Base-by-base conservation (phyloP, 2,329 filamentous ascomycete genomes). In the Microdochium trichocladiopsis region DNA sequence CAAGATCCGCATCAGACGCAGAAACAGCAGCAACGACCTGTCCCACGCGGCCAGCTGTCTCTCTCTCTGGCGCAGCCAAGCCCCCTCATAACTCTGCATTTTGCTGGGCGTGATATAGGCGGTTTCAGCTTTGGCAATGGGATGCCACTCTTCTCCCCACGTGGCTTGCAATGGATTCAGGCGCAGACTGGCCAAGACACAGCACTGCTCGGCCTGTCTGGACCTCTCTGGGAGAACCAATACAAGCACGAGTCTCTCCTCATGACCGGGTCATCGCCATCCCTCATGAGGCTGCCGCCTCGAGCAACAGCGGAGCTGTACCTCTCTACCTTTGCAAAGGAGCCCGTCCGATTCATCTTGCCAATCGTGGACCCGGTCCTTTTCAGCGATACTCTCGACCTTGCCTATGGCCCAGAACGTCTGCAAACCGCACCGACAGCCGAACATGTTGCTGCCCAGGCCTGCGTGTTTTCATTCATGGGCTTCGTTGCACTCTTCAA, bases 391-490 rank as follows among this genome's bases (percentile, higher is more conserved):
- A 79, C 72, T 0, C 67, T 79, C 18, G 61, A 67, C 0, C 31
- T 64, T 0, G 79, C 77, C 0, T 82, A 81, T 55, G 55, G 63
- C 2, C 56, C 66, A 1, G 48, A 53, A 0, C 53, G 2, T 28
- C 54, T 9, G 54, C 61, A 6, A 37, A 66, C 41, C 65, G 62
- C 52, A 58, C 59, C 2, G 60, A 69, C 2, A 66, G 65, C 25
- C 8, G 41, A 45, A 18, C 41, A 45, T 18, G 22, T 45, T 18
- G 18, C 41, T 2, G 69, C 71, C 16, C 74, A 68, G 49, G 73
- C 72, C 1, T 79, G 75, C 51, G 66, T 82, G 1, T 68, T 78
- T 49, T 68, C 77, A 0, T 80, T 82, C 57, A 54, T 75, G 0
- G 68, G 73, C 0, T 63, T 76, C 36, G 59, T 66, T 51, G 66